Evolutionary conservation across 805 yeast species (phyloP).

Genomic region (Suhomyces emberorum): DNA sequence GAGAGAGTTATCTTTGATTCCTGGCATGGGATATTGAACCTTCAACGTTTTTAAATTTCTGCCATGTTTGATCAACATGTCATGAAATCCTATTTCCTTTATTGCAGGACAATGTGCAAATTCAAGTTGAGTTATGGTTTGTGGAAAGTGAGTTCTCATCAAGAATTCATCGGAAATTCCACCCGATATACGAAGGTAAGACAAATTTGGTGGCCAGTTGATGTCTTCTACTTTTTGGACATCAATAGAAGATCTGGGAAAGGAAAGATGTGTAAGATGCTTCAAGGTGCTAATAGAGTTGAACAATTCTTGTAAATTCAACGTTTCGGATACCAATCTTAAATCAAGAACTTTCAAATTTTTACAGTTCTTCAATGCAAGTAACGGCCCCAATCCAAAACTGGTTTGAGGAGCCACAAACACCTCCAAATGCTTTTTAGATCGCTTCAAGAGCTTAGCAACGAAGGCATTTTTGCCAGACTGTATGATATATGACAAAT

Average conservation of each 20-base stretch:
- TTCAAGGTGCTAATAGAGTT: conserved; percentile 63
- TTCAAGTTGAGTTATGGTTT: conserved; percentile 64
- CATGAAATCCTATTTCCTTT: conserved; percentile 60
- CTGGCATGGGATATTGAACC: conserved; percentile 88
- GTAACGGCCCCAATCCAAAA: conserved; percentile 86
- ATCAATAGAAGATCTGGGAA: conserved; percentile 81
- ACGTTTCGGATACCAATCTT: conserved; percentile 85
- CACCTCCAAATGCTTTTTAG: conserved; percentile 58
- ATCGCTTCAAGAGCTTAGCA: conserved; percentile 75
- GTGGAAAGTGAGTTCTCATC: conserved; percentile 66
- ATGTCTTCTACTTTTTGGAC: conserved; percentile 56
- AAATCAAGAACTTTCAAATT: conserved; percentile 66
- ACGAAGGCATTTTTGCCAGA: conserved; percentile 89
- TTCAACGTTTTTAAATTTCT: conserved; percentile 57
- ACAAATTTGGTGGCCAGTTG: conserved; percentile 76
- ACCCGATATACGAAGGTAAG: conserved; percentile 77
- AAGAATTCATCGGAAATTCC: conserved; percentile 85
- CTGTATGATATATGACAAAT: conserved; percentile 78
- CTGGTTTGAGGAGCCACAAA: conserved; percentile 94
- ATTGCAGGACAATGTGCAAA: conserved; percentile 86
- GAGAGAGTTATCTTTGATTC: conserved; percentile 61
- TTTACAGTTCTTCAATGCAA: conserved; percentile 72
- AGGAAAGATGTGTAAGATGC: conserved; percentile 68
- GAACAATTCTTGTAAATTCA: conserved; percentile 78
- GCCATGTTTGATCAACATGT: conserved; percentile 63